Evolutionary conservation across 2,329 filamentous ascomycete genomes (phyloP), one percentile per base, ranked within the genome.

Genomic region (Colletotrichum spinosum): DNA sequence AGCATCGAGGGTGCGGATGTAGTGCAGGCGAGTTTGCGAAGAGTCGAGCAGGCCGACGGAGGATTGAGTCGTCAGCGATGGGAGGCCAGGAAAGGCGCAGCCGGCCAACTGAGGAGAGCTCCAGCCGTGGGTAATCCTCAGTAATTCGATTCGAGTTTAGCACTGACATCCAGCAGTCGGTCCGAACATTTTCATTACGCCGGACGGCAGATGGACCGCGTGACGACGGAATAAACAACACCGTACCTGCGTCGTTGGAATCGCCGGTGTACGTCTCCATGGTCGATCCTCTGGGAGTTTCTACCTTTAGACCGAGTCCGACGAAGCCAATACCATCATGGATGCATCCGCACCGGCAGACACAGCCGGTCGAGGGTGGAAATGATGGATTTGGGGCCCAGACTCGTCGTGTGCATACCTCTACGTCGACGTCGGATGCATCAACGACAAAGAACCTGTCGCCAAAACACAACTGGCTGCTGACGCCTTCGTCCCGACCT

Each of bases 251-350:
- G 1, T 25, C 54, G 15, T 42, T 45, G 10, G 42, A 68, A 3
- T 76, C 77, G 3, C 74, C 76, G 1, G 80, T 86, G 6, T 87
- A 85, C 72, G 79, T 87, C 7, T 81, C 83, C 39, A 79, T 85
- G 5, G 74, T 75, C 35, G 80, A 88, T 65, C 85, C 86, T 0
- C 65, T 86, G 10, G 78, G 81, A 12, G 73, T 78, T 9, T 74
- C 77, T 4, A 76, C 81, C 2, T 87, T 87, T 70, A 78, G 75
- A 66, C 82, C 83, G 2, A 80, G 78, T 56, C 79, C 77, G 4
- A 77, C 83, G 10, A 88, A 87, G 66, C 83, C 84, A 1, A 79
- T 87, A 10, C 85, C 85, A 0, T 64, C 69, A 12, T 83, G 80
- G 72, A 85, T 85, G 80, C 78, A 76, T 50, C 69, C 50, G 5